Base-by-base conservation (phyloP, 2,329 filamentous ascomycete genomes). In the Xylaria sp. region DNA sequence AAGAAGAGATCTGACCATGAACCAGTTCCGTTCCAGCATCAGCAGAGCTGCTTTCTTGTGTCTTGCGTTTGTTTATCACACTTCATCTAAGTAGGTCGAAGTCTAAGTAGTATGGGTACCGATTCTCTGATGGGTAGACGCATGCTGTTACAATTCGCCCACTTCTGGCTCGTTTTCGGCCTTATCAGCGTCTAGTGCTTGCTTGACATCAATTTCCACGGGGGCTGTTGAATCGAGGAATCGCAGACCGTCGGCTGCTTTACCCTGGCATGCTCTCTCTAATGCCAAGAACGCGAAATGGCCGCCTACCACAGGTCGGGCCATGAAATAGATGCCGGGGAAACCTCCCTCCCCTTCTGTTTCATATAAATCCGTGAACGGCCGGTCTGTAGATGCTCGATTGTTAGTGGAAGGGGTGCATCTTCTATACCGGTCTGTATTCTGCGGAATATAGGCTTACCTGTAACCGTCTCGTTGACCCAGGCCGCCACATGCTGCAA, bases 241-340 rank as follows among this genome's bases (percentile, higher is more conserved):
- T 37, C 75, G 76, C 66, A 93, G 80, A 0, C 86, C 89, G 23
- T 87, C 83, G 73, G 87, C 84, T 2, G 91, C 91, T 72, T 85
- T 86, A 2, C 92, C 92, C 1, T 88, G 90, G 82, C 94, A 97
- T 28, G 92, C 93, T 75, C 91, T 87, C 81, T 94, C 91, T 55
- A 97, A 82, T n/a, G 93, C 91, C 78, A 97, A 82, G 77, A 94
- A 93, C 1, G 93, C 91, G 84, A 96, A 97, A 82, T 96, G 93
- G 0, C 92, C 93, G 15, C 94, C 94, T 18, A 95, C 90, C 4
- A 97, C 94, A 0, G 94, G 94, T 51, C 94, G 83, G 1, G 93
- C 93, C 81, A 92, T 93, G 84, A 97, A 97, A 63, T 87, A 85
- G 15, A 91, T 87, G 0, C 89, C 90, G 0, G 93, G 92, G 76